A percentile compares a stretch with the other conserved stretches of the same genome.
Evolutionary conservation across 768 basidiomycete genomes (phyloP).

Genomic region (Podaxis pistillaris): DNA sequence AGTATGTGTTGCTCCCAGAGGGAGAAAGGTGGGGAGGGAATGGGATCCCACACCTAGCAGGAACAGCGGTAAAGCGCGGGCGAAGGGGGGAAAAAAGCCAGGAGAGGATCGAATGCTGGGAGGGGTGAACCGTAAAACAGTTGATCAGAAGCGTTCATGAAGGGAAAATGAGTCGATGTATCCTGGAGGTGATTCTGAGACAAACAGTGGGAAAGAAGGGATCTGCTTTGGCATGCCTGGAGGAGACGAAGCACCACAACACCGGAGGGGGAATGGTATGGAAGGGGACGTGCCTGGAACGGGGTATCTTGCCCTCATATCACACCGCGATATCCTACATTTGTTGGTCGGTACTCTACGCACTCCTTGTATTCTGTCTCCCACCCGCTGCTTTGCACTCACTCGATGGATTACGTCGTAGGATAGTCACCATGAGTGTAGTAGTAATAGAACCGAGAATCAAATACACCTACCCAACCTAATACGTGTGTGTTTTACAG

Average conservation of each 20-base stretch:
- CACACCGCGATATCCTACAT: too few species aligned
- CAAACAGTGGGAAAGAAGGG: slow-evolving; percentile 52
- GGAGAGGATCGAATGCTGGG: slow-evolving; percentile 56
- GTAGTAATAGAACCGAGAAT: too few species aligned
- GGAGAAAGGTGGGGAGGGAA: slow-evolving; percentile 28
- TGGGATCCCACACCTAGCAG: slow-evolving; percentile 31
- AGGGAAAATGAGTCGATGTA: slow-evolving; percentile 29
- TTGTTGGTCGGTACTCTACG: too few species aligned
- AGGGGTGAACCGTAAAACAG: slow-evolving; percentile 39
- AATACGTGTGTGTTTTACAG: too few species aligned
- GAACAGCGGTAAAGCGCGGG: slow-evolving; percentile 22
- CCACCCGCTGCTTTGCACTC: too few species aligned
- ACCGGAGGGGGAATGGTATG: slow-evolving; percentile 34
- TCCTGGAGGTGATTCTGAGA: slow-evolving; percentile 57
- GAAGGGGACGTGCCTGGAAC: slow-evolving; percentile 29
- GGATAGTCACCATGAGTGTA: too few species aligned
- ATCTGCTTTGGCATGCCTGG: slow-evolving; percentile 41
- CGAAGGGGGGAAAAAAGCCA: slow-evolving; percentile 30
- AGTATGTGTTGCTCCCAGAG: slow-evolving; percentile 21
- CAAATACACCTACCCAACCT: too few species aligned
- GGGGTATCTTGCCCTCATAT: slow-evolving; percentile 19
- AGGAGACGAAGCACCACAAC: slow-evolving; percentile 35
- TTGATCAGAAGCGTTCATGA: slow-evolving; percentile 19
- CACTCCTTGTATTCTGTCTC: too few species aligned
- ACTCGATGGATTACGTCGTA: too few species aligned